A percentile compares a stretch with the other conserved stretches of the same genome.
Evolutionary conservation across 2,329 filamentous ascomycete genomes (phyloP).

Genomic region (Pezicula carpinea): DNA sequence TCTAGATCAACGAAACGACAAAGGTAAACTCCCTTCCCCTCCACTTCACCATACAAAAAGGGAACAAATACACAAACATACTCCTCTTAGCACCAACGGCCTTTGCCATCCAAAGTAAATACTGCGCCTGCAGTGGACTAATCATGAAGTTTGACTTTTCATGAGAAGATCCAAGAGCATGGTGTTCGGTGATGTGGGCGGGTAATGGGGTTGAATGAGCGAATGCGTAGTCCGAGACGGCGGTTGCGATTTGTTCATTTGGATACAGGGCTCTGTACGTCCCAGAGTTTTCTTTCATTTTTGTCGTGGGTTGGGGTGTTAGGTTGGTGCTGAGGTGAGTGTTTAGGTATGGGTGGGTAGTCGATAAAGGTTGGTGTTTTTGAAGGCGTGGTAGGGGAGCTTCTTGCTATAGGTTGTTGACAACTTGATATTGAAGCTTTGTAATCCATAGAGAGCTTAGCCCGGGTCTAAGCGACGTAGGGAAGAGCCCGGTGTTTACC

Average conservation of each 20-base stretch:
- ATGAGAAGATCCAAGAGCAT: constrained; percentile 27
- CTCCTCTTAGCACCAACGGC: constrained; percentile 19
- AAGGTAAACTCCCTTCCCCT: too few relatives aligned
- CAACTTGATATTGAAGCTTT: too few relatives aligned
- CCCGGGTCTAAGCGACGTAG: too few relatives aligned
- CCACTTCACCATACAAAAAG: neutral
- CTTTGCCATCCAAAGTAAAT: constrained; percentile 19
- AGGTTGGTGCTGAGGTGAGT: too few relatives aligned
- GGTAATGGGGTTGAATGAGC: constrained; percentile 39
- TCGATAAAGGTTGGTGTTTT: too few relatives aligned
- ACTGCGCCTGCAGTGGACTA: constrained; percentile 19
- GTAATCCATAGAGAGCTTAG: too few relatives aligned
- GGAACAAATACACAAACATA: constrained; percentile 5
- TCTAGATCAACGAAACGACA: too few relatives aligned
- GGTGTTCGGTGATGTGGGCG: constrained; percentile 37
- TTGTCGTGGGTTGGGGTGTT: neutral
- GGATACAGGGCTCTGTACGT: constrained; percentile 34
- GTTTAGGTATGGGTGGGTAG: too few relatives aligned
- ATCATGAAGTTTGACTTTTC: constrained; percentile 21
- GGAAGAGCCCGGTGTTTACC: too few relatives aligned
- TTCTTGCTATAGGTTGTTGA: too few relatives aligned
- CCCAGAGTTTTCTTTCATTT: constrained; percentile 24
- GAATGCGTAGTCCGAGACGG: constrained; percentile 39
- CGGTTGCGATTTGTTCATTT: constrained; percentile 35
- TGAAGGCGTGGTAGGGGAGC: too few relatives aligned